Conservation (phyloP, 331 rosid genomes). For the Rhamnella rubrinervis region DNA sequence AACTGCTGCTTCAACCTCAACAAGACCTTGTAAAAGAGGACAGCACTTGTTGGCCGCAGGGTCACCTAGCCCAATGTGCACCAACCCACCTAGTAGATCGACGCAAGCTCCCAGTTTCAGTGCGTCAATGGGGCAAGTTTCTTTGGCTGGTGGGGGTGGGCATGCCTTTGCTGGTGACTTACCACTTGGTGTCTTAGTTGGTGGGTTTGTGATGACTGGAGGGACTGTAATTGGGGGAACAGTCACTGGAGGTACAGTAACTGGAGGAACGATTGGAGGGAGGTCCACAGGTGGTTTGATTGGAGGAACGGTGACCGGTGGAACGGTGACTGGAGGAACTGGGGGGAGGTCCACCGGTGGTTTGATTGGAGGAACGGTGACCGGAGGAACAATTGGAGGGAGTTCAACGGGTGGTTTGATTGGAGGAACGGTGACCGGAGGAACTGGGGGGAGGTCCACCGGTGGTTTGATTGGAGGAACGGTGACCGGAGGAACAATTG, state of each 20-base stretch:
- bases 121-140: conserved; percentile 33
- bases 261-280: conserved; percentile 3
- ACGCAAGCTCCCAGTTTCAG: conserved; percentile 38
- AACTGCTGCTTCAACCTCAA: conserved; percentile 40
- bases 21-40: conserved; percentile 41
- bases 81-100: conserved; percentile 37
- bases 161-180: conserved; percentile 16
- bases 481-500: conserved; percentile 16
- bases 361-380: background rate
- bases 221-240: conserved; percentile 25
- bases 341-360: conserved; percentile 9
- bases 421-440: conserved; percentile 5
- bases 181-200: no score
- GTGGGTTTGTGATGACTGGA: conserved; percentile 5
- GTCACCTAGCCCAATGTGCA: conserved; percentile 35
- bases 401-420: background rate
- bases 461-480: conserved; percentile 4
- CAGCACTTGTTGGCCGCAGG: conserved; percentile 38
- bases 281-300: conserved; percentile 30
- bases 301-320: conserved; percentile 35
- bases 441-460: conserved; percentile 5
- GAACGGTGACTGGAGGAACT: background rate
- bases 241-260: conserved; percentile 9
- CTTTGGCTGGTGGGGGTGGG: conserved; percentile 9
- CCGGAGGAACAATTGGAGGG: conserved; percentile 1